These are phyloP conservation scores for Didymella pomorum DNA, from an alignment of 2,329 filamentous ascomycete genomes.

Conservation along the genomic window DNA sequence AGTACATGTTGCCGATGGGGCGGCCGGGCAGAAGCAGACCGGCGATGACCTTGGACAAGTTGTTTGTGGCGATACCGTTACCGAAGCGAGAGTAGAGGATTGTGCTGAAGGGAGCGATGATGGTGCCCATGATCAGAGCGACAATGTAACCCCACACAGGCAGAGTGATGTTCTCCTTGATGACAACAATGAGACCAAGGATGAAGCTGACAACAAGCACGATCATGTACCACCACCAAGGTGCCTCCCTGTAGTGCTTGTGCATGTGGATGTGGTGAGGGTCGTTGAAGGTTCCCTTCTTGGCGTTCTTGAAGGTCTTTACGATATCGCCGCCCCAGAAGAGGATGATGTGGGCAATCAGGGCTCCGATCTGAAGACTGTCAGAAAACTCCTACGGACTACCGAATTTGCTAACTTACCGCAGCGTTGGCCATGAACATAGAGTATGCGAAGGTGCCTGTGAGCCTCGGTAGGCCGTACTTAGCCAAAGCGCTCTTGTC, in stretches of 20 bases:
- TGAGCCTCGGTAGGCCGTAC: constrained; percentile 24
- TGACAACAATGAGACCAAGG: constrained; percentile 24
- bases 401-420: not conserved
- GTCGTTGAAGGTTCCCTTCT: constrained; percentile 20
- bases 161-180: constrained; percentile 27
- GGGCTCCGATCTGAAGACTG: constrained; percentile 15
- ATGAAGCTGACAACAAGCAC: constrained; percentile 25
- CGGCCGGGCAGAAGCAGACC: constrained; percentile 24
- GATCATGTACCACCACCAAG: constrained; percentile 27
- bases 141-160: constrained; percentile 25
- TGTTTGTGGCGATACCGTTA: constrained; percentile 29
- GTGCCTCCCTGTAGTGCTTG: constrained; percentile 25
- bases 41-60: constrained; percentile 27
- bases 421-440: constrained; percentile 32
- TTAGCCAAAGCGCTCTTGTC: constrained; percentile 24
- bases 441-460: constrained; percentile 25
- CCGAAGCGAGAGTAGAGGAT: constrained; percentile 26
- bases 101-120: constrained; percentile 26
- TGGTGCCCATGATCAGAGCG: constrained; percentile 17
- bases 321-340: constrained; percentile 28
- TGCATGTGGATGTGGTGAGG: constrained; percentile 26
- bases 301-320: constrained; percentile 23
- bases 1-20: constrained; percentile 30
- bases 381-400: not conserved
- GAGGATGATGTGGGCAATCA: constrained; percentile 24